A percentile compares a stretch with the other conserved stretches of the same genome.
phyloP scores from a whole-genome alignment of 2,329 filamentous ascomycete genomes.

The Trichoderma aggressivum region DNA sequence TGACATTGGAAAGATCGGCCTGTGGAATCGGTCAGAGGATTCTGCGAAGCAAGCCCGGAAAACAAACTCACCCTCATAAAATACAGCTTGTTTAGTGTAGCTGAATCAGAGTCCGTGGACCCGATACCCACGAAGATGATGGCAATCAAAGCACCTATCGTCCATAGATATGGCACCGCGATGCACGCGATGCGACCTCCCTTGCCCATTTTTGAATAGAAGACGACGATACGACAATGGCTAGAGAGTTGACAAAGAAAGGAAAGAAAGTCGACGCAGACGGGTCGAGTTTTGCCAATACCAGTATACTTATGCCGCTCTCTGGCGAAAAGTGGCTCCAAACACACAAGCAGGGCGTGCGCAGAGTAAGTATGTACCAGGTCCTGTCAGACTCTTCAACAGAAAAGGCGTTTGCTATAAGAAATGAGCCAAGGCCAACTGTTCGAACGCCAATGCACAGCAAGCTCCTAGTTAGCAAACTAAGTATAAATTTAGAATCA shows the following conservation, averaged over 20 bases:
- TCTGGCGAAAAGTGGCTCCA: not conserved
- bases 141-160: conserved; percentile 3
- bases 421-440: not conserved
- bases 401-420: not conserved
- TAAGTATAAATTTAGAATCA: conserved; percentile 8
- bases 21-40: not conserved
- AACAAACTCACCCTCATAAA: conserved; percentile 12
- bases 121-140: conserved; percentile 11
- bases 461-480: not conserved
- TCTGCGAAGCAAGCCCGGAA: too few species aligned
- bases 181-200: conserved; percentile 1
- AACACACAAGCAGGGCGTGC: not conserved
- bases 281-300: not conserved
- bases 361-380: not conserved
- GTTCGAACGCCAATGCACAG: not conserved
- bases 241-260: not conserved
- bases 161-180: conserved; percentile 5
- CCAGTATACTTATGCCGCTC: not conserved
- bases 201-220: conserved; percentile 1
- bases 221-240: not conserved
- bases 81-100: not conserved
- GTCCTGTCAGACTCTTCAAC: not conserved
- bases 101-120: conserved; percentile 3
- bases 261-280: not conserved
- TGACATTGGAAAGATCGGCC: conserved; percentile 15